phyloP scores from a whole-genome alignment of 306 rosid genomes.

The Crataegus laevigata region DNA sequence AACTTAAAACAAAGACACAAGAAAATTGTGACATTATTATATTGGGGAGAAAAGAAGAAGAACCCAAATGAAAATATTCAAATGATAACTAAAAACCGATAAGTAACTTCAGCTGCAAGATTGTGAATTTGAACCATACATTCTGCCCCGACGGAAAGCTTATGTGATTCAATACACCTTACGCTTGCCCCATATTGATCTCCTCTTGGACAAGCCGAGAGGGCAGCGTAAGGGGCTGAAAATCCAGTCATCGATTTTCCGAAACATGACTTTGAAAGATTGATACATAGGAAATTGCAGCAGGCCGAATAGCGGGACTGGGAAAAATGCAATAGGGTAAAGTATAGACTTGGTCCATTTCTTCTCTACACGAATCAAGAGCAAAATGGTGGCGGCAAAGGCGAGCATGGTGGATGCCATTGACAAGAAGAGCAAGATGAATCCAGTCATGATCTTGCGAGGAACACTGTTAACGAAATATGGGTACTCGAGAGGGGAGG shows the following conservation, averaged over 20 bases:
- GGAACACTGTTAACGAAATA: conserved; percentile 20
- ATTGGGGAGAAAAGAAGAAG: no score
- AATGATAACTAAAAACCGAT: no score
- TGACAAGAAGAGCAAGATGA: conserved; percentile 19
- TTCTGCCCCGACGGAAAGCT: no score
- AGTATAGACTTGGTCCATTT: background rate
- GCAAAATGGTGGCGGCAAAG: conserved; percentile 23
- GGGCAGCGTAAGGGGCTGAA: background rate
- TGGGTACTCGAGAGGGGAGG: conserved; percentile 22
- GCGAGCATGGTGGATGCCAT: conserved; percentile 26
- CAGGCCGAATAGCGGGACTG: background rate
- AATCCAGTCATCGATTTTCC: no score
- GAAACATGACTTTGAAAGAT: background rate
- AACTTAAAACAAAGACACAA: no score
- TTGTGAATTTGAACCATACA: no score
- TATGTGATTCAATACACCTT: background rate
- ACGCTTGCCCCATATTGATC: background rate
- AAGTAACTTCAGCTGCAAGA: no score
- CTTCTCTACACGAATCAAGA: background rate
- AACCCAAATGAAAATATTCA: no score
- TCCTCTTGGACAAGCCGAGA: background rate
- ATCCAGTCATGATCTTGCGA: conserved; percentile 15
- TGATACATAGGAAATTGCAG: background rate
- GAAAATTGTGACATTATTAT: no score
- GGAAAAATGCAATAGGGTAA: conserved; percentile 18